These are phyloP conservation scores for Solanum lignicaule DNA, from an alignment of 257 asterid genomes.

Conservation along the genomic window DNA sequence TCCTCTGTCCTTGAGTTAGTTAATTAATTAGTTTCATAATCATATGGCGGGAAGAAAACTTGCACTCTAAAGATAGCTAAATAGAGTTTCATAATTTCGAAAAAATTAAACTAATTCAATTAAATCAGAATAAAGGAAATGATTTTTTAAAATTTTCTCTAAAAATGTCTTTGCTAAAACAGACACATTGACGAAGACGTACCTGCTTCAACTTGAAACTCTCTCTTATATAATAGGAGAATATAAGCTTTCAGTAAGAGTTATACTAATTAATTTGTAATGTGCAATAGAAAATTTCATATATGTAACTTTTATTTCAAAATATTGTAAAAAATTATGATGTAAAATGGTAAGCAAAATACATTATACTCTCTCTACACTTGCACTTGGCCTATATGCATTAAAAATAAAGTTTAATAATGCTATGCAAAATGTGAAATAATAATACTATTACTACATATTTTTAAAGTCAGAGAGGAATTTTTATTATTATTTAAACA, in stretches of 20 bases:
- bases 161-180: too few relatives aligned
- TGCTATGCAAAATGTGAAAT: too few relatives aligned
- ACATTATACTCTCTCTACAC: background rate
- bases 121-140: too few relatives aligned
- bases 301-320: background rate
- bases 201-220: too few relatives aligned
- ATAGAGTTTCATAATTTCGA: accelerated
- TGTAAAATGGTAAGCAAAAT: background rate
- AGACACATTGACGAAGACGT: accelerated
- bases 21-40: background rate
- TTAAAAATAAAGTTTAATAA: too few relatives aligned
- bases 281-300: background rate
- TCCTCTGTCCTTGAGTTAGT: background rate
- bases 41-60: background rate
- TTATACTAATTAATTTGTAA: background rate
- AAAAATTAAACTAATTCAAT: too few relatives aligned
- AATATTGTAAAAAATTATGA: background rate
- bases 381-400: background rate
- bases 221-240: too few relatives aligned
- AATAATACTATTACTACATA: background rate
- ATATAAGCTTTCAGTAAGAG: background rate
- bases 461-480: background rate
- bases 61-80: too few relatives aligned
- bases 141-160: too few relatives aligned
- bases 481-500: too few relatives aligned